These are phyloP conservation scores for Xylariomycetidae sp. DNA, from an alignment of 2,329 filamentous ascomycete species.

Conservation along the genomic window DNA sequence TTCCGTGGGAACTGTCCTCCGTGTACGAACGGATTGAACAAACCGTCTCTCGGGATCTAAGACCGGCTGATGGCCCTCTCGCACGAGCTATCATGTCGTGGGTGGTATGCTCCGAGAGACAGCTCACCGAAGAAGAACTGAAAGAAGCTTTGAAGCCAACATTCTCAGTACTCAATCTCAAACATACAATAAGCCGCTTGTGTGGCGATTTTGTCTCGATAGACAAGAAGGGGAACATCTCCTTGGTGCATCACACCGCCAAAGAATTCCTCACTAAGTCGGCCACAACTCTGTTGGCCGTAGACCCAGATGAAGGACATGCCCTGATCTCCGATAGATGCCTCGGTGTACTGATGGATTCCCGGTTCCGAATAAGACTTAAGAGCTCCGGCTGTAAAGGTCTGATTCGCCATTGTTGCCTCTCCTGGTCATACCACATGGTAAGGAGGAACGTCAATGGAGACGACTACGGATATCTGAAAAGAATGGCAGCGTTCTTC, in stretches of 20 bases:
- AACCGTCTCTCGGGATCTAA: neutral
- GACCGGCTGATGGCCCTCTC: neutral
- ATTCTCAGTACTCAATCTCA: neutral
- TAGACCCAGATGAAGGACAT: neutral
- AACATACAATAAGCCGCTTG: neutral
- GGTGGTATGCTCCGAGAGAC: constrained; percentile 1
- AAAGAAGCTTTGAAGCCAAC: constrained; percentile 1
- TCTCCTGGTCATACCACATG: neutral
- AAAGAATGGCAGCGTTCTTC: neutral
- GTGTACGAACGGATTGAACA: neutral
- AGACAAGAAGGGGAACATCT: constrained; percentile 1
- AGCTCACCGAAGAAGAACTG: neutral
- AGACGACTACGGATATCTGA: neutral
- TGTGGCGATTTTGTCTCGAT: constrained; percentile 1
- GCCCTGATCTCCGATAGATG: neutral
- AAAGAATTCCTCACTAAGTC: neutral
- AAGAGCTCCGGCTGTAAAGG: neutral
- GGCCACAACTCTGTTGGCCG: neutral
- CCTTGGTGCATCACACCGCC: constrained; percentile 1
- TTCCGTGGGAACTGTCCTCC: neutral
- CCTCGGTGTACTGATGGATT: neutral
- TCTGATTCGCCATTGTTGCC: neutral
- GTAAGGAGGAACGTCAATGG: neutral
- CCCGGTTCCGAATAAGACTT: neutral
- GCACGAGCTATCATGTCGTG: neutral